Conservation (phyloP, 371 early-diverging fungal species). For the Mortierella sp. region DNA sequence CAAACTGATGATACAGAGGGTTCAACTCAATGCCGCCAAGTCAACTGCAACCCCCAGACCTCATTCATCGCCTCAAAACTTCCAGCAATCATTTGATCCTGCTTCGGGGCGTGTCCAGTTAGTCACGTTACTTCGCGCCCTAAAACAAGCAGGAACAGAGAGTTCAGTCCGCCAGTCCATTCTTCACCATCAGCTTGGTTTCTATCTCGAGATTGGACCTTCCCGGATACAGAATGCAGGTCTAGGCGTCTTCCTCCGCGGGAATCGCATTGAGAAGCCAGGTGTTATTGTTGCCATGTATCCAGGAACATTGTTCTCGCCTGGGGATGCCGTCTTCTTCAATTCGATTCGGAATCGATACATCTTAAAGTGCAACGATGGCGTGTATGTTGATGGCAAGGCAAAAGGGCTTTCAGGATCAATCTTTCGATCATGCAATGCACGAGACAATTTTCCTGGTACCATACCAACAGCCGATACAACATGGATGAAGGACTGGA, state of each 20-base stretch:
- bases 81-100: conserved; percentile 20
- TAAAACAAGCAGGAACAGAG: conserved; percentile 8
- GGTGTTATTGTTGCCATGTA: conserved; percentile 44
- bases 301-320: conserved; percentile 61
- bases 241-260: conserved; percentile 22
- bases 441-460: conserved; percentile 68
- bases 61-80: background rate
- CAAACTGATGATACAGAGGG: conserved; percentile 27
- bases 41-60: background rate
- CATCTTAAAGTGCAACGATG: conserved; percentile 66
- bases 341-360: conserved; percentile 64
- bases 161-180: conserved; percentile 4
- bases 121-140: conserved; percentile 19
- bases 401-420: conserved; percentile 58
- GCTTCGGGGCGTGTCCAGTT: conserved; percentile 10
- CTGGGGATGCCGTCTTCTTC: conserved; percentile 64
- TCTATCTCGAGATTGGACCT: conserved; percentile 21
- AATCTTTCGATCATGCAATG: conserved; percentile 58
- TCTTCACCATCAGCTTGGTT: conserved; percentile 20
- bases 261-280: background rate
- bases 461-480: conserved; percentile 61
- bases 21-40: background rate
- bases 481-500: conserved; percentile 59
- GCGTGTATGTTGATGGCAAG: conserved; percentile 67
- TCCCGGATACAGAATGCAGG: conserved; percentile 36